Evolutionary conservation across 345 rosid species (phyloP), one percentile per base, ranked within the genome.

Genomic region (Salix viminalis): DNA sequence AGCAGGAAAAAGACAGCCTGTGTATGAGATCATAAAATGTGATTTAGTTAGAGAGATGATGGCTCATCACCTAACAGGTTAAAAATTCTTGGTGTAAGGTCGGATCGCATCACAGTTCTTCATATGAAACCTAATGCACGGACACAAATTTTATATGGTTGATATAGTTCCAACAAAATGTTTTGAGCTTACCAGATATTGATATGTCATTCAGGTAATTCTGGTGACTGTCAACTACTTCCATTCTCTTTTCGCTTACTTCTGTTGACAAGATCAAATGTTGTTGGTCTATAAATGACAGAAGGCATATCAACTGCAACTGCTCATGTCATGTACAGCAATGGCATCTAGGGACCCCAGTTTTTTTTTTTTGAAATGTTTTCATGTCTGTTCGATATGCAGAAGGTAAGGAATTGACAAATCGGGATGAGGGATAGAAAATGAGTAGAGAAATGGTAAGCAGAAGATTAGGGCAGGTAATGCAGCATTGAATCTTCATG

Each of bases 191-290:
- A 42, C 70, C 42, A 41, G 37, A 30, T 8, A 26, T 16, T 6
- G 16, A 54, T 72, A 44, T 74, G 62, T 58, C 44, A 62, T 36
- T 77, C 74, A 58, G 75, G 75, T 73, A 54, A 65, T 28, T 75
- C 70, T 48, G 69, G 67, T 78, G 77, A 66, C 73, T 65, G 23
- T 73, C 34, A 65, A 70, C 74, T 30, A 23, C 60, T 77, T 42
- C 24, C 19, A 21, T 60, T 21, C 67, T 75, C 11, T 24, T 32
- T 42, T 70, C 21, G 60, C 56, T 10, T 39, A 34, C 6, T 3
- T 36, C 15, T 12, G 30, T 52, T 75, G 70, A 50, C 65, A 48
- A 23, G 7, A 50, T 32, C 52, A 66, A 48, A 24, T 18, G 21
- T 37, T n/a, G 14, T 76, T 70, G 50, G 30, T 41, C 70, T n/a